Base-by-base conservation (phyloP, 2,329 filamentous ascomycete species). In the Ophiocordyceps robertsii region DNA sequence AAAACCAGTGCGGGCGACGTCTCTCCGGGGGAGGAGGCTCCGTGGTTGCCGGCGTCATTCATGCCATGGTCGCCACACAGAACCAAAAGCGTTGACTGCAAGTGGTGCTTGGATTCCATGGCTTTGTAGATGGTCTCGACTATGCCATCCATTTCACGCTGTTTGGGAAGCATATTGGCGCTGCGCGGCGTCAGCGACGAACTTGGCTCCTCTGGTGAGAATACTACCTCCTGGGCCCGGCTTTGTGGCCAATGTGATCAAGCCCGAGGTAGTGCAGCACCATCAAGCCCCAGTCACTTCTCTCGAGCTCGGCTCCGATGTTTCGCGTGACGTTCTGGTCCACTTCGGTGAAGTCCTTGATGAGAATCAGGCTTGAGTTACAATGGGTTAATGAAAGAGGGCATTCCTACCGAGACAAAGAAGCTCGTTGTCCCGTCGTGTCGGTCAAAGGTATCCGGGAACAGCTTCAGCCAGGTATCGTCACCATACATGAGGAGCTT, bases 41-140 rank as follows among this genome's bases (percentile, higher is more conserved):
- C 92, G 58, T 98, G 92, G 51, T 96, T 96, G 3, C 92, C 92
- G 17, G 86, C 92, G 53, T 96, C 90, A 52, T 96, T 98, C 92
- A 98, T 98, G n/a, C 92, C 92, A 57, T 98, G 92, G 54, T 98
- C 93, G 43, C 92, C 92, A 44, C 82, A 87, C 7, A 98, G 65
- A 3, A 98, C 80, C 38, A 98, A 73, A 2, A 98, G 66, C 0
- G 90, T 88, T 5, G 84, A 83, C 29, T 75, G 57, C 1, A 95
- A 75, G 59, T 95, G 82, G 1, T 72, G 57, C 43, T 84, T 65
- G 4, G 70, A 71, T 54, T 83, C 73, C 49, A 98, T 83, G 7
- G 85, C 82, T 12, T 71, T 66, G 56, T 86, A 95, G 24, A 98
- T 82, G 44, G 76, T 66, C 47, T 70, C 69, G 33, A 95, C 80